phyloP scores from a whole-genome alignment of 331 rosid genomes.

The Ulmus americana region DNA sequence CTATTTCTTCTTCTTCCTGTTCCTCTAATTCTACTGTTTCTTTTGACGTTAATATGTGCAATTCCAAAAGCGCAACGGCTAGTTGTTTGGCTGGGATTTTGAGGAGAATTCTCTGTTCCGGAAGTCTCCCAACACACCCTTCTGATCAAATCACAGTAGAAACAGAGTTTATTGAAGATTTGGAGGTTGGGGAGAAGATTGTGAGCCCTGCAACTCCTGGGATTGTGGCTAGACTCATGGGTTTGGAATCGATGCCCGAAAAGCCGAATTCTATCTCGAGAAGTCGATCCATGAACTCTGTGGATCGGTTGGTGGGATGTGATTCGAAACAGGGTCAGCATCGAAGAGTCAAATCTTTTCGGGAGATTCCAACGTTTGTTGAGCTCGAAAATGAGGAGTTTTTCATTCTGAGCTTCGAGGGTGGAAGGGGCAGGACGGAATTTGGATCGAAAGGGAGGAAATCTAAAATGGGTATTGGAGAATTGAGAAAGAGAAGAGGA shows the following conservation, averaged over 20 bases:
- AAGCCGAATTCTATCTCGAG: slow-evolving; percentile 32
- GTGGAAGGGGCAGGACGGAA: slow-evolving; percentile 20
- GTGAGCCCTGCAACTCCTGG: slow-evolving; percentile 26
- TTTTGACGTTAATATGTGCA: slow-evolving; percentile 37
- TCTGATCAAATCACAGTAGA: slow-evolving; percentile 50
- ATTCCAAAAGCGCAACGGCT: slow-evolving; percentile 44
- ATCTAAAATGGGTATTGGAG: slow-evolving; percentile 22
- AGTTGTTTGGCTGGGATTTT: slow-evolving; percentile 58
- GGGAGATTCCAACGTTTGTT: slow-evolving; percentile 53
- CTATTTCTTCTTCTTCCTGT: slow-evolving; percentile 34
- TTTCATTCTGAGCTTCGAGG: slow-evolving; percentile 59
- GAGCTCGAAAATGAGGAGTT: slow-evolving; percentile 55
- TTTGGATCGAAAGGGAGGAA: slow-evolving; percentile 31
- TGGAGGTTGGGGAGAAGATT: slow-evolving; percentile 14
- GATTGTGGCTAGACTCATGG: slow-evolving; percentile 70
- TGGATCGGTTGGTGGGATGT: slow-evolving; percentile 37
- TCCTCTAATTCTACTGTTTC: slow-evolving; percentile 33
- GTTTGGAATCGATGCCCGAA: slow-evolving; percentile 51
- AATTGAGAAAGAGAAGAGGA: slow-evolving; percentile 33
- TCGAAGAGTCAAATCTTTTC: slow-evolving; percentile 41
- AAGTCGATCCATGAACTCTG: slow-evolving; percentile 60
- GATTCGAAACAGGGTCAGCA: slow-evolving; percentile 29
- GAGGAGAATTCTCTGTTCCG: slow-evolving; percentile 64
- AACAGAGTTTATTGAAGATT: slow-evolving; percentile 16
- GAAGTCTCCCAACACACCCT: slow-evolving; percentile 66